Evolutionary conservation across 805 yeast species (phyloP).

Genomic region (Ogataea degrootiae): DNA sequence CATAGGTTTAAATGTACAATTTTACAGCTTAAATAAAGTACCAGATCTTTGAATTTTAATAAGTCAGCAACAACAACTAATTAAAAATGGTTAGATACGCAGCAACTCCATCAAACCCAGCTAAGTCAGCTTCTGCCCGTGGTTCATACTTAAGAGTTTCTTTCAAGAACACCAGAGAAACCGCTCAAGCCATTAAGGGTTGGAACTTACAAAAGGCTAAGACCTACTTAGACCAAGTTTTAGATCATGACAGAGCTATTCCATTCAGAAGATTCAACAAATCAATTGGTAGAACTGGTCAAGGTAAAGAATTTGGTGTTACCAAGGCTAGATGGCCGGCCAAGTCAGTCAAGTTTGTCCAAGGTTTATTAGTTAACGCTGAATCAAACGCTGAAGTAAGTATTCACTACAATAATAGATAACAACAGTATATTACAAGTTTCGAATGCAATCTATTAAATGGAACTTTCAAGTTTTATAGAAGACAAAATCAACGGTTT

Average conservation of each 20-base stretch:
- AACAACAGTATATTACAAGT: no score
- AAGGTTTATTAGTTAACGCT: conserved; percentile 94
- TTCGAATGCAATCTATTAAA: no score
- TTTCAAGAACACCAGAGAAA: conserved; percentile 99
- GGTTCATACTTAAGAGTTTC: conserved; percentile 99
- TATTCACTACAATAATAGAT: conserved; percentile 13
- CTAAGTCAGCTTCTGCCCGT: conserved; percentile 98
- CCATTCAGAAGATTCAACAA: conserved; percentile 98
- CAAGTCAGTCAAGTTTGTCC: conserved; percentile 93
- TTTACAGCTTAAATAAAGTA: neutral
- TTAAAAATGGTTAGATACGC: conserved; percentile 96
- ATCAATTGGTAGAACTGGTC: conserved; percentile 98
- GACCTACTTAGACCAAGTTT: conserved; percentile 90
- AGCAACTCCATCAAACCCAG: conserved; percentile 98
- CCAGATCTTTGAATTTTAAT: neutral
- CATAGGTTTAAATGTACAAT: neutral
- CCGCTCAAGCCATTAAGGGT: conserved; percentile 97
- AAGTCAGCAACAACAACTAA: conserved; percentile 4
- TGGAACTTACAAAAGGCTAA: conserved; percentile 97
- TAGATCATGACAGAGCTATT: conserved; percentile 98
- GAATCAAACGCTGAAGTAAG: conserved; percentile 93
- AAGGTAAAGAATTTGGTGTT: conserved; percentile 99
- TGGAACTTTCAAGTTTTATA: no score
- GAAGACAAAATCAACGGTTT: no score
- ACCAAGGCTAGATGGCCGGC: conserved; percentile 99